A percentile compares a stretch with the other conserved stretches of the same genome.
Evolutionary conservation across 805 yeast genomes (phyloP).

Genomic region (Zygosaccharomyces pseudorouxii): DNA sequence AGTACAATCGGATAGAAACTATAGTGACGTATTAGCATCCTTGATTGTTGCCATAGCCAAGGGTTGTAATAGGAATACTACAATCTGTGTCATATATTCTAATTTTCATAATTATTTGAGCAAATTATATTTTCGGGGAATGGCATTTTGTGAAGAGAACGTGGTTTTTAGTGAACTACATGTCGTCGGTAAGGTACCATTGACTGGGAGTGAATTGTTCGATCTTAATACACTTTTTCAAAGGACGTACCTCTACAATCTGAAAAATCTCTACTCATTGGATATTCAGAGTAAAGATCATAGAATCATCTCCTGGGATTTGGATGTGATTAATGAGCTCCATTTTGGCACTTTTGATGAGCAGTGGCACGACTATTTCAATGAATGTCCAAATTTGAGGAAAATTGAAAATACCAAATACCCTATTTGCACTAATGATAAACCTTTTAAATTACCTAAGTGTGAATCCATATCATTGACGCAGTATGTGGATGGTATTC

Average conservation of each 20-base stretch:
- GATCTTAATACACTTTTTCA: constrained; percentile 27
- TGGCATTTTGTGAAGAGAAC: constrained; percentile 8
- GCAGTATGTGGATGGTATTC: constrained; percentile 16
- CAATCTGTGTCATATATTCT: constrained; percentile 24
- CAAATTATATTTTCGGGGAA: constrained; percentile 27
- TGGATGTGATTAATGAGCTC: constrained; percentile 20
- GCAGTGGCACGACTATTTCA: constrained; percentile 12
- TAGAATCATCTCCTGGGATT: constrained; percentile 16
- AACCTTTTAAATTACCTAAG: constrained; percentile 18
- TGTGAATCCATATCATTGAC: constrained; percentile 23
- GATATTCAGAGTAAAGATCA: constrained; percentile 16
- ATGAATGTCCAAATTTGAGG: constrained; percentile 17
- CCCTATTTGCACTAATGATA: constrained; percentile 12
- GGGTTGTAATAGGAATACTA: constrained; percentile 9
- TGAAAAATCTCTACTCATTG: constrained; percentile 21
- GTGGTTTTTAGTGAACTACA: constrained; percentile 27
- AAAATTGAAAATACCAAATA: constrained; percentile 21
- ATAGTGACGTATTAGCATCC: constrained; percentile 22
- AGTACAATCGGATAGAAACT: constrained; percentile 21
- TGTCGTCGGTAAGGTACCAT: constrained; percentile 18
- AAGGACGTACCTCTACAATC: constrained; percentile 21
- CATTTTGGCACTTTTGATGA: constrained; percentile 8
- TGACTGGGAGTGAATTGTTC: constrained; percentile 12
- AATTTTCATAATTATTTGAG: constrained; percentile 25
- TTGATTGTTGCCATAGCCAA: constrained; percentile 14